Base-by-base conservation (phyloP, 73 alveolate species). In the Paramecium pentaurelia region DNA sequence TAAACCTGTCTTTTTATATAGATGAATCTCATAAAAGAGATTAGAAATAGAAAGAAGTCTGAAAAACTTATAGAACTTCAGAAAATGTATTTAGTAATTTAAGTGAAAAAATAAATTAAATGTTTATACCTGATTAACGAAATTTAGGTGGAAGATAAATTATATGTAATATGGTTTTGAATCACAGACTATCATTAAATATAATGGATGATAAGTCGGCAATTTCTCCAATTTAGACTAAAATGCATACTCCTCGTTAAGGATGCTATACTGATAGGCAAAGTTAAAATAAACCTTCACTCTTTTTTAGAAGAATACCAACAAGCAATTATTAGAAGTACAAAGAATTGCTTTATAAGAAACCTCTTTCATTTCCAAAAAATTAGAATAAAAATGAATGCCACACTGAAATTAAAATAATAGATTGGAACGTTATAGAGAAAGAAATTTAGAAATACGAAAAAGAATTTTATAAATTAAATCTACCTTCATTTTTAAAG, bases 41-140 rank as follows among this genome's bases (percentile, higher is more conserved):
- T 4, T 0, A 34, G 38, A 22, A 22, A 22, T 22, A 22, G 25
- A 22, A 22, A 22, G 25, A 22, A 22, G 25, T 22, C 25, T 22
- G 25, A 22, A 22, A 22, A 22, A 22, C 25, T 22, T 0, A 22
- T 22, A 22, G 25, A 22, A 22, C 25, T 22, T 22, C 25, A 22
- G 25, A 22, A 22, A 22, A 22, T 22, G 25, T 22, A 22, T 22
- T 22, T 22, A 49, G 60, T 49, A 49, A 49, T 54, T 54, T 54
- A 54, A n/a, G 70, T 68, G 51, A 36, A 68, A 25, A 22, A 32
- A 12, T 20, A 68, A 68, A 16, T 54, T 16, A 54, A 54, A 75
- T 75, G 88, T 75, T 75, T 75, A 75, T 34, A 34, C 88, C 88
- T 32, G 88, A 75, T 75, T 75, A 75, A 75, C 88, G 88, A 75